Conservation (phyloP, 306 rosid species). For the Medicago truncatula region DNA sequence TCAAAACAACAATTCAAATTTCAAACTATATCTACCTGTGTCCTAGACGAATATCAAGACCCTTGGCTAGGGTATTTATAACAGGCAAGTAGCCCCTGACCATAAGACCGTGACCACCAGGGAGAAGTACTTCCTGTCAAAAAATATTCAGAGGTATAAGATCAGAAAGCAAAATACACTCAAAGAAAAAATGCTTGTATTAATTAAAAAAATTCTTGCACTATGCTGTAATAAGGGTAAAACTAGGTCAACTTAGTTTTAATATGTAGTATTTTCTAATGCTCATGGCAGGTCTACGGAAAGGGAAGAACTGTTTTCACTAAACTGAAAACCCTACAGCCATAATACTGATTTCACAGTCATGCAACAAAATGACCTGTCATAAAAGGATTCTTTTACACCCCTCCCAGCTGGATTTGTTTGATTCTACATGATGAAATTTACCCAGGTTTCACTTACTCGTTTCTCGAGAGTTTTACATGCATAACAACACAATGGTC, state of each 20-base stretch:
- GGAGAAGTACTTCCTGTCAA: constrained; percentile 85
- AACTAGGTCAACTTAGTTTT: neutral
- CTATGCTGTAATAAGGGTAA: constrained; percentile 8
- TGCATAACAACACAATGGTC: constrained; percentile 23
- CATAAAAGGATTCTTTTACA: neutral
- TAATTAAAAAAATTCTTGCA: neutral
- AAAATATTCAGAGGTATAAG: constrained; percentile 15
- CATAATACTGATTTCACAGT: constrained; percentile 9
- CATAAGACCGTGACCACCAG: constrained; percentile 99
- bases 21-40: constrained; percentile 64
- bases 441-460: constrained; percentile 8
- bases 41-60: constrained; percentile 86
- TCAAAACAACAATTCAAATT: neutral
- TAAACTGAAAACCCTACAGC: constrained; percentile 11
- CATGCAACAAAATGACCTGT: neutral
- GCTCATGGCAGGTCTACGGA: neutral
- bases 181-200: neutral
- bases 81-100: constrained; percentile 97
- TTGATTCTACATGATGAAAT: constrained; percentile 4
- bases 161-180: neutral
- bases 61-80: constrained; percentile 90
- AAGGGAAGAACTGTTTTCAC: neutral
- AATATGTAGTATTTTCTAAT: neutral
- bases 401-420: neutral
- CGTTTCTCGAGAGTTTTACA: constrained; percentile 4